Percentiles rank a stretch among this genome's conserved stretches.
Conservation (phyloP, 169 alveolate species). For the Babesia bigemina region DNA sequence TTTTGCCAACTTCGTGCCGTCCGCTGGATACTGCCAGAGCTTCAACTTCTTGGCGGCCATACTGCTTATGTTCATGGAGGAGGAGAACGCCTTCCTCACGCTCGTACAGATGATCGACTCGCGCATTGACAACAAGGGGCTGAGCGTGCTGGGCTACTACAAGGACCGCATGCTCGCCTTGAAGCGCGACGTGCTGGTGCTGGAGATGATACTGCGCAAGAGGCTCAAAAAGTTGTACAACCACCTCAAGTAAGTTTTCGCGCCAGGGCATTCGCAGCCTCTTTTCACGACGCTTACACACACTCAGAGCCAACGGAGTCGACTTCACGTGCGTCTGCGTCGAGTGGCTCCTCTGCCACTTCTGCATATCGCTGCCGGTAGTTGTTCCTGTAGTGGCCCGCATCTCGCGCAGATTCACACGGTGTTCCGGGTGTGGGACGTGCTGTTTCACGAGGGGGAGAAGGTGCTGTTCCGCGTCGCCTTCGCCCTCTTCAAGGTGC, state of each 20-base stretch:
- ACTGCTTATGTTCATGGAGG: slow-evolving; percentile 79
- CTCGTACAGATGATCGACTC: slow-evolving; percentile 82
- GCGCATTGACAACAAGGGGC: slow-evolving; percentile 74
- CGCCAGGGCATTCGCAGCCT: neutral
- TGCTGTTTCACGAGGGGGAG: slow-evolving; percentile 82
- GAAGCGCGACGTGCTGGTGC: slow-evolving; percentile 80
- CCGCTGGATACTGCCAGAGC: slow-evolving; percentile 81
- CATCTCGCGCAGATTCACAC: slow-evolving; percentile 70
- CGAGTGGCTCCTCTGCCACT: slow-evolving; percentile 85
- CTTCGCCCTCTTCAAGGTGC: slow-evolving; percentile 75
- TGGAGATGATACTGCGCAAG: slow-evolving; percentile 71
- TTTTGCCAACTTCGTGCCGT: slow-evolving; percentile 83
- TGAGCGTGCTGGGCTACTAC: slow-evolving; percentile 77
- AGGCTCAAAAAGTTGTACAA: slow-evolving; percentile 70
- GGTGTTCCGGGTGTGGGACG: slow-evolving; percentile 84
- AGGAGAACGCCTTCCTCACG: slow-evolving; percentile 84
- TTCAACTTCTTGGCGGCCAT: slow-evolving; percentile 84
- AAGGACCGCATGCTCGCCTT: slow-evolving; percentile 81
- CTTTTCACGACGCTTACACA: neutral
- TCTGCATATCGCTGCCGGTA: slow-evolving; percentile 80
- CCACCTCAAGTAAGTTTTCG: slow-evolving; percentile 73
- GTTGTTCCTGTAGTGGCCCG: neutral
- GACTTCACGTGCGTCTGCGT: slow-evolving; percentile 83
- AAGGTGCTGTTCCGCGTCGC: slow-evolving; percentile 82
- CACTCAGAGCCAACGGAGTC: slow-evolving; percentile 73